These are phyloP conservation scores for Linum trigynum DNA, from an alignment of 345 rosid species.

Conservation along the genomic window DNA sequence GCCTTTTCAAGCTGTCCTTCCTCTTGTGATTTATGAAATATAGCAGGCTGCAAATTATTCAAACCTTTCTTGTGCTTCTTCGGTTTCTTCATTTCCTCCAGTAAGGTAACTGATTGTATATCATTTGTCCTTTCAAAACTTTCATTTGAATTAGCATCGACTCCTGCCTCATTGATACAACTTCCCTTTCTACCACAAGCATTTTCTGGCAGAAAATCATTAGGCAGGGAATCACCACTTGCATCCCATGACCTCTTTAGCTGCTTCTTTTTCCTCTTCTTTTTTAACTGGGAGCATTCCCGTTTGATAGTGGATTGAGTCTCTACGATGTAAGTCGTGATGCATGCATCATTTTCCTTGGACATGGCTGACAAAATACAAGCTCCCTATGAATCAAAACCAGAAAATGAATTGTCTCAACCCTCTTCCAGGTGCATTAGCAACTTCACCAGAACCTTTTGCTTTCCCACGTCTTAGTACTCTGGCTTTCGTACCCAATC, in stretches of 20 bases:
- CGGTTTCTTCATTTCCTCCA: neutral
- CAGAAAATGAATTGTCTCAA: no score
- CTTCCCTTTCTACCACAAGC: neutral
- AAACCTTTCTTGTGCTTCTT: neutral
- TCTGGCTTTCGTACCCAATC: neutral
- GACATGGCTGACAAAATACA: slow-evolving; percentile 4
- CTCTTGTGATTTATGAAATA: neutral
- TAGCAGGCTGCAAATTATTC: neutral
- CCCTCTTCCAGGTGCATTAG: neutral
- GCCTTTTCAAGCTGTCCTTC: neutral
- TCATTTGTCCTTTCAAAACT: neutral
- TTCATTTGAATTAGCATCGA: neutral
- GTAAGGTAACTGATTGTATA: neutral
- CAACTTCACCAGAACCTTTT: neutral
- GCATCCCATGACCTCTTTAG: neutral
- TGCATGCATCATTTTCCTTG: neutral
- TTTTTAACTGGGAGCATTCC: slow-evolving; percentile 5
- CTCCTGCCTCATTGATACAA: slow-evolving; percentile 2
- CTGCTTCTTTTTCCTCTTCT: slow-evolving; percentile 7
- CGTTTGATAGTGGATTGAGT: slow-evolving; percentile 6
- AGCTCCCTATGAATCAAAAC: neutral
- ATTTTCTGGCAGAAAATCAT: neutral
- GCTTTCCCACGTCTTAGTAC: neutral
- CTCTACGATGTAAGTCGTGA: neutral
- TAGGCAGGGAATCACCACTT: neutral